These are phyloP conservation scores for Vitis riparia DNA, from an alignment of 164 flowering plant species.

Conservation along the genomic window DNA sequence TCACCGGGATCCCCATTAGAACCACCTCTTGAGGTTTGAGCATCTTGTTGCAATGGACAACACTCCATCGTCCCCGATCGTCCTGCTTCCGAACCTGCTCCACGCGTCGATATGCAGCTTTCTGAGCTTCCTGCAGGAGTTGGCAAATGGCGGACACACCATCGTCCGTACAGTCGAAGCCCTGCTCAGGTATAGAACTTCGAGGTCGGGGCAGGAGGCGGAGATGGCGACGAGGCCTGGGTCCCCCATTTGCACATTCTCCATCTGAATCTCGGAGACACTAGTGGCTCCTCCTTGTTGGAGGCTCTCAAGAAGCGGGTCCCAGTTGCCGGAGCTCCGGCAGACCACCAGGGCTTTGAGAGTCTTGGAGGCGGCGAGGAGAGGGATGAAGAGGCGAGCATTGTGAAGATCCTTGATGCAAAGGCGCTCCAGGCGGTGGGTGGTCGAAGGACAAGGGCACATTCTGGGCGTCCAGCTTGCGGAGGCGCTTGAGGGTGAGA, in stretches of 20 bases:
- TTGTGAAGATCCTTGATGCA: conserved; percentile 37
- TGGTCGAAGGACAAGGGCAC: background rate
- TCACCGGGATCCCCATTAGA: conserved; percentile 24
- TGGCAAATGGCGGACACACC: conserved; percentile 23
- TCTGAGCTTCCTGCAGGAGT: conserved; percentile 24
- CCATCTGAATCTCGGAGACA: conserved; percentile 26
- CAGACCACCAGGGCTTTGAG: conserved; percentile 20
- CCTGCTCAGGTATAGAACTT: conserved; percentile 25
- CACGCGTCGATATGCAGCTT: conserved; percentile 31
- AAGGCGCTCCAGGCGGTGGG: conserved; percentile 12
- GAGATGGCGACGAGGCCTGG: conserved; percentile 25
- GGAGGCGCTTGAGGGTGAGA: conserved; percentile 30
- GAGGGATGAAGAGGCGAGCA: conserved; percentile 25
- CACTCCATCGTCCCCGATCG: conserved; percentile 23
- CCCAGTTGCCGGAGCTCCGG: conserved; percentile 32
- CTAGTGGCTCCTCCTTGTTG: background rate
- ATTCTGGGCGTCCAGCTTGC: conserved; percentile 19
- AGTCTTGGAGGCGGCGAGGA: conserved; percentile 11
- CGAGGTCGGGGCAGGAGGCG: conserved; percentile 16
- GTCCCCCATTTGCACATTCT: conserved; percentile 27
- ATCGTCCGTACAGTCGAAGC: conserved; percentile 23
- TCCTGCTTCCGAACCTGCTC: conserved; percentile 20
- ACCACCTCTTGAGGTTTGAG: conserved; percentile 27
- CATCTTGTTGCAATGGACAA: conserved; percentile 15
- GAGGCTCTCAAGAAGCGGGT: conserved; percentile 11